phyloP scores from a whole-genome alignment of 2,329 filamentous ascomycete genomes.

The Magnaporthiopsis poae region DNA sequence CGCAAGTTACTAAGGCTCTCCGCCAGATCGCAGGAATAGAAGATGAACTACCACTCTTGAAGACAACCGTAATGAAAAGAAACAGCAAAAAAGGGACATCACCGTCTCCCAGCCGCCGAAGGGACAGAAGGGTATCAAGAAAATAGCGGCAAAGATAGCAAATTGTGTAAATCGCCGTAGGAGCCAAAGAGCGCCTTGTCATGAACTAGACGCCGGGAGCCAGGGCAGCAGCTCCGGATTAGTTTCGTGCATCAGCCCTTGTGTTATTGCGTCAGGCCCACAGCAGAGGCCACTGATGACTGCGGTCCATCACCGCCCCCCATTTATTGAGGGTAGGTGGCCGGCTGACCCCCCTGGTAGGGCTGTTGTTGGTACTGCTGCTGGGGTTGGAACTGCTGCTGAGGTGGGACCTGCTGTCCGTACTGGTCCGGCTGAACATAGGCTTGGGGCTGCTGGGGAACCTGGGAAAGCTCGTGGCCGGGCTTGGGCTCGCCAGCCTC shows the following conservation, averaged over 20 bases:
- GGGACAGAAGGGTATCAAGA: background rate
- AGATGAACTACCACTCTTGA: no score
- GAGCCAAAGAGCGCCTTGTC: background rate
- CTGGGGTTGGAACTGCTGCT: constrained; percentile 6
- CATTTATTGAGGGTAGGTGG: background rate
- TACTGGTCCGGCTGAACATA: background rate
- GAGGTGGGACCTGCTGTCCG: constrained; percentile 7
- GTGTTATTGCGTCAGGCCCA: background rate
- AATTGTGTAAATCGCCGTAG: background rate
- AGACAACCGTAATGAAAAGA: no score
- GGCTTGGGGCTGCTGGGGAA: background rate
- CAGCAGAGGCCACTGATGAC: background rate
- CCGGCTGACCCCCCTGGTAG: background rate
- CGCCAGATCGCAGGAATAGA: no score
- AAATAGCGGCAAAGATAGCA: background rate
- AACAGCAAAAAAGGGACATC: no score
- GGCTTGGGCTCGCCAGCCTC: constrained; percentile 7
- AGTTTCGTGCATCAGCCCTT: background rate
- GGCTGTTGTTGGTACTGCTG: constrained; percentile 6
- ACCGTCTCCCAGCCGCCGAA: background rate
- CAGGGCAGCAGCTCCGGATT: background rate
- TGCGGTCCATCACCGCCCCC: background rate
- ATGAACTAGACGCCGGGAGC: background rate
- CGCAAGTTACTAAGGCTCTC: no score
- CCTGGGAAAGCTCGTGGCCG: constrained; percentile 4